These are phyloP conservation scores for Gnomoniopsis smithogilvyi DNA, from an alignment of 2,329 filamentous ascomycete genomes.

Conservation along the genomic window DNA sequence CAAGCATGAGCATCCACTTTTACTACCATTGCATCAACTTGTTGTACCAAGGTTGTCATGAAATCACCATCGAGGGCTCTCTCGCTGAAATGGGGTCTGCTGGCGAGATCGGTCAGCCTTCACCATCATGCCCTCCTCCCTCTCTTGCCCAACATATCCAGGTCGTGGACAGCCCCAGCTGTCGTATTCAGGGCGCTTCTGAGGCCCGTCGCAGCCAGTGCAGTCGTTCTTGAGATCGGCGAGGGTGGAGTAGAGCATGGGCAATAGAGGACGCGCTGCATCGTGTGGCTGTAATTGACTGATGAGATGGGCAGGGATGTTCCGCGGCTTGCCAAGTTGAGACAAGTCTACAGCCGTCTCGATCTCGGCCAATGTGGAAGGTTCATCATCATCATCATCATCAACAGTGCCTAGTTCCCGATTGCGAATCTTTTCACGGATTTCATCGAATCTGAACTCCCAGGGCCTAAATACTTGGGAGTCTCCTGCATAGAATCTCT, in stretches of 20 bases:
- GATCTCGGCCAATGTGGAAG: conserved; percentile 12
- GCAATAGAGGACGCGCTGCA: conserved; percentile 39
- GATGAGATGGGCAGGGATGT: conserved; percentile 32
- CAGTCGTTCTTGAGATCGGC: conserved; percentile 11
- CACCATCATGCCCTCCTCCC: not conserved
- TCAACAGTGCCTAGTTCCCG: conserved; percentile 30
- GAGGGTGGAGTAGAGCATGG: conserved; percentile 36
- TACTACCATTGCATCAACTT: not conserved
- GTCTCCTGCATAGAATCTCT: conserved; percentile 38
- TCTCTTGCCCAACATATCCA: too few relatives aligned
- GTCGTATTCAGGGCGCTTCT: conserved; percentile 1
- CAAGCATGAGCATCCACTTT: not conserved
- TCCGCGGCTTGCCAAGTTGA: conserved; percentile 21
- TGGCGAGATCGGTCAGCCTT: not conserved
- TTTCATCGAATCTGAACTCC: conserved; percentile 28
- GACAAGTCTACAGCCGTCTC: conserved; percentile 1
- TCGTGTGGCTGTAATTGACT: conserved; percentile 34
- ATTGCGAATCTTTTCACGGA: conserved; percentile 33
- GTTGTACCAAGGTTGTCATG: not conserved
- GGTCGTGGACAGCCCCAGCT: not conserved
- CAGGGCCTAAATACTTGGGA: conserved; percentile 32
- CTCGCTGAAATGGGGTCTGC: not conserved
- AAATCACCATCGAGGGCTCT: not conserved
- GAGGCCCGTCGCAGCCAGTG: not conserved
- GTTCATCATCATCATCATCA: conserved; percentile 9